phyloP scores from a whole-genome alignment of 805 yeast species.

The Nakazawaea siamensis region DNA sequence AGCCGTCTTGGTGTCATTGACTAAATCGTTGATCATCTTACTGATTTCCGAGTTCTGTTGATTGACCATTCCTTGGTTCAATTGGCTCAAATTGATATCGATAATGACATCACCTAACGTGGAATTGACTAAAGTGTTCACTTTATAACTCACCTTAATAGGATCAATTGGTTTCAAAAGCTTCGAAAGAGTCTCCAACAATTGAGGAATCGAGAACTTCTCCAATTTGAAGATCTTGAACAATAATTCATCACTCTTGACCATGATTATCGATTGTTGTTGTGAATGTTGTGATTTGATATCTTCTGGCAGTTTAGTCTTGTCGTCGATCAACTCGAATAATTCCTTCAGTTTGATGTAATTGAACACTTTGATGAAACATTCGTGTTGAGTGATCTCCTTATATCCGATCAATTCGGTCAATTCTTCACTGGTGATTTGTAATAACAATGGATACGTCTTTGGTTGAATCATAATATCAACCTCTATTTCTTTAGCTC shows the following conservation, averaged over 20 bases:
- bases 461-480: conserved; percentile 77
- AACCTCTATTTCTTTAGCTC: conserved; percentile 47
- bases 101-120: conserved; percentile 75
- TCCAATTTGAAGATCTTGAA: conserved; percentile 37
- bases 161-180: conserved; percentile 78
- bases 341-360: conserved; percentile 27
- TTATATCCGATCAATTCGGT: conserved; percentile 64
- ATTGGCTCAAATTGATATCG: conserved; percentile 56
- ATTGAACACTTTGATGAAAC: conserved; percentile 37
- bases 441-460: conserved; percentile 60
- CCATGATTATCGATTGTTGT: conserved; percentile 17
- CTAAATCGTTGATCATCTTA: conserved; percentile 33
- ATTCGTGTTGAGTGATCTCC: conserved; percentile 79
- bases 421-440: conserved; percentile 53
- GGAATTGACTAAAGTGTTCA: conserved; percentile 68
- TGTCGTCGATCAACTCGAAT: conserved; percentile 21
- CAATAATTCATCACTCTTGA: conserved; percentile 36
- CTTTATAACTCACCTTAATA: conserved; percentile 62
- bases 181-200: conserved; percentile 59
- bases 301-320: conserved; percentile 14
- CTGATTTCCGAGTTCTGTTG: conserved; percentile 31
- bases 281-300: conserved; percentile 11
- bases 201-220: conserved; percentile 58
- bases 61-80: conserved; percentile 28
- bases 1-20: conserved; percentile 32